Conservation (phyloP, 2,329 filamentous ascomycete genomes). For the Myriosclerotinia scirpicola region DNA sequence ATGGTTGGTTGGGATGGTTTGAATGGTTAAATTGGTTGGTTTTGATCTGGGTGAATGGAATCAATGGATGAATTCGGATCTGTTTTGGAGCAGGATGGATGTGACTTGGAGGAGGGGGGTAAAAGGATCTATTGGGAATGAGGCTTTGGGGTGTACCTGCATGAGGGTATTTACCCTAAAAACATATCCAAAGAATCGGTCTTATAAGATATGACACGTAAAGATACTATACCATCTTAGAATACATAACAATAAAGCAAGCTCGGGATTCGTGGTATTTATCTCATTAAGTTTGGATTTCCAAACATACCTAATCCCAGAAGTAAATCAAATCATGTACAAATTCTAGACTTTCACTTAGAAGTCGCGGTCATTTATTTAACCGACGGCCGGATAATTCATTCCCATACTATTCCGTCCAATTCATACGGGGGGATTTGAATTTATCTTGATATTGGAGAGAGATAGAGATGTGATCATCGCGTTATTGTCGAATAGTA, state of each 20-base stretch:
- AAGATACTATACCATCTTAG: too few relatives aligned
- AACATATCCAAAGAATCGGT: not conserved
- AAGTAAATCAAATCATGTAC: not conserved
- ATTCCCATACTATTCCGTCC: not conserved
- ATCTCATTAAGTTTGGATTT: not conserved
- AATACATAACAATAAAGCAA: not conserved
- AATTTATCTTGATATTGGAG: too few relatives aligned
- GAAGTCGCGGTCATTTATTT: not conserved
- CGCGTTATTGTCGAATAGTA: too few relatives aligned
- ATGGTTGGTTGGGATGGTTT: conserved; percentile 8
- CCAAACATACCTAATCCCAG: not conserved
- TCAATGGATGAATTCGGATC: not conserved
- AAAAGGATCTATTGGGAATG: not conserved
- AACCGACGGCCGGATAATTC: not conserved
- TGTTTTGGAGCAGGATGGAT: not conserved
- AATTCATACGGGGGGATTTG: not conserved
- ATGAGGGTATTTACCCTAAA: not conserved
- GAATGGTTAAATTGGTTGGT: not conserved
- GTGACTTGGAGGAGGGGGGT: not conserved
- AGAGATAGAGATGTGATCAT: too few relatives aligned
- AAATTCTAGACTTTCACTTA: not conserved
- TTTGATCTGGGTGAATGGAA: too few relatives aligned
- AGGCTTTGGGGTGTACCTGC: not conserved
- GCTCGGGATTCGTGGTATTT: too few relatives aligned
- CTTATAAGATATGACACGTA: too few relatives aligned